A percentile compares a stretch with the other conserved stretches of the same genome.
Conservation (phyloP, 2,329 filamentous ascomycete species). For the Curvularia eragrostidis region DNA sequence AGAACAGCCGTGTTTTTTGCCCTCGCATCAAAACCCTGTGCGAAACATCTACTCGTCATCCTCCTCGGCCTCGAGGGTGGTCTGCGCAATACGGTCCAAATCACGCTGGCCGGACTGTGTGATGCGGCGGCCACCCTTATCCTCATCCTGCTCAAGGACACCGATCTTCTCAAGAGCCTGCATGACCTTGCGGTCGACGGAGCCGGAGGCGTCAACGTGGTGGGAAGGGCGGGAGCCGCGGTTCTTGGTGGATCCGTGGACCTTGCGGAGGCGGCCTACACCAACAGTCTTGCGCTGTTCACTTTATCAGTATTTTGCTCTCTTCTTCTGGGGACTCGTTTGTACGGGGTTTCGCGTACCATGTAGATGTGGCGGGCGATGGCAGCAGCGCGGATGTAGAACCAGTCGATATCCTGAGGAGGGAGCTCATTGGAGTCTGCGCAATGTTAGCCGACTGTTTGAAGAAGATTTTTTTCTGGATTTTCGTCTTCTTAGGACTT, state of each 20-base stretch:
- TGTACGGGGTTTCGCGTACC: slow-evolving; percentile 5
- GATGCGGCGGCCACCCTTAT: slow-evolving; percentile 98
- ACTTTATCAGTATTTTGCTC: slow-evolving; percentile 1
- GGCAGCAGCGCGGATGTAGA: slow-evolving; percentile 85
- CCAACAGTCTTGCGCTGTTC: slow-evolving; percentile 88
- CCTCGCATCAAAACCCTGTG: slow-evolving; percentile 1
- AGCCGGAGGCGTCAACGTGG: slow-evolving; percentile 94
- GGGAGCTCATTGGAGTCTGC: slow-evolving; percentile 90
- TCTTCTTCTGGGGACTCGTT: neutral
- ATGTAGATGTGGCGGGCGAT: slow-evolving; percentile 99
- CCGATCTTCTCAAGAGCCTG: slow-evolving; percentile 99
- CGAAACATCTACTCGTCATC: slow-evolving; percentile 48
- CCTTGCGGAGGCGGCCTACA: slow-evolving; percentile 96
- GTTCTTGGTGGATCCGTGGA: slow-evolving; percentile 93
- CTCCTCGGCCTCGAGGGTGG: slow-evolving; percentile 59
- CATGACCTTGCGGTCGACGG: slow-evolving; percentile 96
- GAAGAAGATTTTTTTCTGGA: neutral
- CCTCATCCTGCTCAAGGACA: slow-evolving; percentile 96
- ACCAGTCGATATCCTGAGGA: slow-evolving; percentile 98
- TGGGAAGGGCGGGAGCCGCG: slow-evolving; percentile 88
- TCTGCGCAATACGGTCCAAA: slow-evolving; percentile 77
- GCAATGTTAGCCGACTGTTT: slow-evolving; percentile 21
- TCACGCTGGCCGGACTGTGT: slow-evolving; percentile 98
- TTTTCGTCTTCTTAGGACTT: neutral
- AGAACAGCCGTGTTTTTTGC: slow-evolving; percentile 28